Percentiles rank a stretch among this genome's conserved stretches.
These are phyloP conservation scores for Talaromyces proteolyticus DNA, from an alignment of 495 filamentous ascomycete species.

Conservation along the genomic window DNA sequence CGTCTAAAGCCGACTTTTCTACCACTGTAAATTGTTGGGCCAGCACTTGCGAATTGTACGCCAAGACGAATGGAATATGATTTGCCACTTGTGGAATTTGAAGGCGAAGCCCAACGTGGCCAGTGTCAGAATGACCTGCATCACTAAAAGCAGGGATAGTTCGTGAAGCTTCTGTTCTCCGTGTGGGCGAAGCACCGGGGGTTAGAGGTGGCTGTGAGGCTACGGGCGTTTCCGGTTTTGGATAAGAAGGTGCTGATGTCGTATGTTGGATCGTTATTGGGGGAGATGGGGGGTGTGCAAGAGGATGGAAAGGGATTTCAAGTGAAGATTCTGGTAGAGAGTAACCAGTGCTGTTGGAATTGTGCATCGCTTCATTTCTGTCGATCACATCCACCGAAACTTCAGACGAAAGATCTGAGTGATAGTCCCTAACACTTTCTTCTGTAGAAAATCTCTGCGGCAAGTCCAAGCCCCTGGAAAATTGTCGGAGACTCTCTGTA, in stretches of 20 bases:
- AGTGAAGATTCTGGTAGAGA: conserved; percentile 41
- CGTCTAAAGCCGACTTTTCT: conserved; percentile 92
- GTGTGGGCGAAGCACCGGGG: conserved; percentile 43
- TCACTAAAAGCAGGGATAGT: conserved; percentile 2
- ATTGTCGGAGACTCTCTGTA: conserved; percentile 51
- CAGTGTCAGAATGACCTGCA: conserved; percentile 19
- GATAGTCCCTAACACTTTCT: conserved; percentile 60
- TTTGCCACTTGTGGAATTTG: not conserved
- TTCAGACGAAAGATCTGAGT: conserved; percentile 77
- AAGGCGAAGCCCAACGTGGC: not conserved
- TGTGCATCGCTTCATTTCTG: conserved; percentile 34
- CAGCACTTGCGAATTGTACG: conserved; percentile 82
- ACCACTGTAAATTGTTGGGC: conserved; percentile 94
- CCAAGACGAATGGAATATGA: conserved; percentile 88
- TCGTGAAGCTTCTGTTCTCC: conserved; percentile 5
- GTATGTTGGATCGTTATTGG: conserved; percentile 68
- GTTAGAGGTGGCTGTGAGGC: conserved; percentile 40
- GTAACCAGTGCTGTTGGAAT: conserved; percentile 12
- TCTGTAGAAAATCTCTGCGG: conserved; percentile 34
- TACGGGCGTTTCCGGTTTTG: conserved; percentile 32
- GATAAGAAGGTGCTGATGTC: conserved; percentile 33
- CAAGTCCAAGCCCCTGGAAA: conserved; percentile 37
- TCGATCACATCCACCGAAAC: conserved; percentile 64
- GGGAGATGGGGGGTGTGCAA: conserved; percentile 70
- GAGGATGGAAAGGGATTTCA: conserved; percentile 56